phyloP scores from a whole-genome alignment of 768 basidiomycete species.

The Lentinula edodes region DNA sequence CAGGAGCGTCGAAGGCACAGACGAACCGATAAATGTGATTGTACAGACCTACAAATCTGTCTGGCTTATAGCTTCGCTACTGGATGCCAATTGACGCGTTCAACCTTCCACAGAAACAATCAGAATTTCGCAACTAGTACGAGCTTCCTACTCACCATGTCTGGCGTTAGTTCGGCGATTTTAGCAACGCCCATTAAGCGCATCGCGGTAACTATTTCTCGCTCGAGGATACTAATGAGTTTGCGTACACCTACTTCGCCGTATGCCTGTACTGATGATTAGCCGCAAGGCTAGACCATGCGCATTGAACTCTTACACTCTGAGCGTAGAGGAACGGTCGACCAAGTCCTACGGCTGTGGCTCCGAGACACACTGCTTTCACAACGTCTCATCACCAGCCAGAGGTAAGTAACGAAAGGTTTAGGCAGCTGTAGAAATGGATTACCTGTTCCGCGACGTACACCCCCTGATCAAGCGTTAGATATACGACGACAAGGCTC shows the following conservation, averaged over 20 bases:
- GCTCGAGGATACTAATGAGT: conserved; percentile 60
- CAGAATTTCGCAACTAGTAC: neutral
- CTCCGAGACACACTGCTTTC: conserved; percentile 88
- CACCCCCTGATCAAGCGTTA: conserved; percentile 34
- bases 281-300: neutral
- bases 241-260: conserved; percentile 67
- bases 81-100: conserved; percentile 66
- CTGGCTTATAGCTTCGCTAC: conserved; percentile 7
- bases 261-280: conserved; percentile 50
- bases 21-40: neutral
- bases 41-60: too few species aligned
- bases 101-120: conserved; percentile 33
- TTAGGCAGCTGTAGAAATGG: too few species aligned
- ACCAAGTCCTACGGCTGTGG: conserved; percentile 81
- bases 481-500: neutral
- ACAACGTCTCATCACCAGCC: conserved; percentile 57
- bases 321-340: conserved; percentile 84
- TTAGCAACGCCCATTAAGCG: conserved; percentile 65
- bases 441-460: conserved; percentile 73
- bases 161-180: conserved; percentile 61
- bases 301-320: conserved; percentile 45
- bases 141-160: conserved; percentile 47
- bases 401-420: neutral
- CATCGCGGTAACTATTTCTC: conserved; percentile 78
- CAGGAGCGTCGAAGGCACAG: neutral